Percentiles rank a stretch among this genome's conserved stretches.
These are phyloP conservation scores for Candida yuanshanica DNA, from an alignment of 805 yeast genomes.

Conservation along the genomic window DNA sequence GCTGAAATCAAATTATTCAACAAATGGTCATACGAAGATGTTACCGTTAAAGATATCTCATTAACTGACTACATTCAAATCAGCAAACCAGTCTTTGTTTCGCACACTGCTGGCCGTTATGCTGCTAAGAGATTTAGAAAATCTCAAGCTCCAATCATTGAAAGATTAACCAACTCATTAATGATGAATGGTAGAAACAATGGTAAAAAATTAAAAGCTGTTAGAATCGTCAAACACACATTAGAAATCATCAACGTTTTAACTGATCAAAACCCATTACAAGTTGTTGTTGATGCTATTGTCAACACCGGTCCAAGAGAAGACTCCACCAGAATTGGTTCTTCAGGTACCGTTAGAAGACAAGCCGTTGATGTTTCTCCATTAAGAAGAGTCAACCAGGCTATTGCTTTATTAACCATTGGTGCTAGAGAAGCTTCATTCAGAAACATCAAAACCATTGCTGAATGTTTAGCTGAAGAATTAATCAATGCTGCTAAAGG, in stretches of 20 bases:
- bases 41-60: constrained; percentile 96
- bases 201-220: constrained; percentile 99
- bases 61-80: constrained; percentile 97
- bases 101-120: constrained; percentile 99
- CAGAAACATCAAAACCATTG: constrained; percentile 99
- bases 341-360: constrained; percentile 99
- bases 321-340: constrained; percentile 99
- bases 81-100: constrained; percentile 93
- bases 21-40: constrained; percentile 99
- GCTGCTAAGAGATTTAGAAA: constrained; percentile 99
- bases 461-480: constrained; percentile 99
- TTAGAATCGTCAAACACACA: constrained; percentile 99
- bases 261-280: constrained; percentile 99
- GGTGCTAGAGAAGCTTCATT: constrained; percentile 99
- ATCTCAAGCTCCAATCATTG: constrained; percentile 99
- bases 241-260: constrained; percentile 95
- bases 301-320: constrained; percentile 99
- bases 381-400: constrained; percentile 99
- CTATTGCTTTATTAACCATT: constrained; percentile 93
- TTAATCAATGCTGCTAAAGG: constrained; percentile 99
- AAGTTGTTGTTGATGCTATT: constrained; percentile 97
- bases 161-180: constrained; percentile 98
- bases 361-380: constrained; percentile 99
- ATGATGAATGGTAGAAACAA: constrained; percentile 99
- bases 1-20: constrained; percentile 96